Base-by-base conservation (phyloP, 2,329 filamentous ascomycete genomes). In the Xylariaceae sp. region DNA sequence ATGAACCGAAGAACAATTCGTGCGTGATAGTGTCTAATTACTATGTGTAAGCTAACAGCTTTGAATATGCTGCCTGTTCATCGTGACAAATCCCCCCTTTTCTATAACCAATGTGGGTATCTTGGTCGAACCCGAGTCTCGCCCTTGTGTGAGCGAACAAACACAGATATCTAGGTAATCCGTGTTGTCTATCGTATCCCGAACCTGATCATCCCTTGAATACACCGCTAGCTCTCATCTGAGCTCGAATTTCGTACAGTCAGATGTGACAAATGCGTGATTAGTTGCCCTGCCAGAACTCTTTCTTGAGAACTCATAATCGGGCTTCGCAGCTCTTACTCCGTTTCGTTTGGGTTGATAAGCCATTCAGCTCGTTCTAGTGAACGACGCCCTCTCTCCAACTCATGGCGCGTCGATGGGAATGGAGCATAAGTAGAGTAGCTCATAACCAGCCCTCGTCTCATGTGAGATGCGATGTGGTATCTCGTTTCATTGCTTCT, bases 401-500 rank as follows among this genome's bases (percentile, higher is more conserved):
- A 10, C 6, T 30, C 13, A 23, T 34, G 18, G 15, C 11, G 39
- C 47, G n/a, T n/a, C 39, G 48, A 18, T n/a, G n/a, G 15, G 7
- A 5, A 18, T 8, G 8, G 11, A 41, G 11, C 8, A 3, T 41
- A 8, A 8, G 11, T 41, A 10, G 8, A 41, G 8, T 41, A 13
- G 8, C 37, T 41, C 11, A 10, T 41, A 10, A 41, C 37, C 37
- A 9, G 9, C 7, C 37, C 37, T 15, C 23, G 15, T 18, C 41
- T 45, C 13, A n/a, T 13, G 41, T 13, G 41, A 45, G 11, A n/a
- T 45, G n/a, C 41, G 41, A 45, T n/a, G 41, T 18, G 5, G 13
- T 37, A 4, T 15, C 4, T 41, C 18, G 11, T 5, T 15, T 10
- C n/a, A 13, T 53, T 2, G 54, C 23, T 15, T 49, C 45, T 82